Conservation (phyloP, 2,329 filamentous ascomycete genomes). For the Trichoderma sp. region DNA sequence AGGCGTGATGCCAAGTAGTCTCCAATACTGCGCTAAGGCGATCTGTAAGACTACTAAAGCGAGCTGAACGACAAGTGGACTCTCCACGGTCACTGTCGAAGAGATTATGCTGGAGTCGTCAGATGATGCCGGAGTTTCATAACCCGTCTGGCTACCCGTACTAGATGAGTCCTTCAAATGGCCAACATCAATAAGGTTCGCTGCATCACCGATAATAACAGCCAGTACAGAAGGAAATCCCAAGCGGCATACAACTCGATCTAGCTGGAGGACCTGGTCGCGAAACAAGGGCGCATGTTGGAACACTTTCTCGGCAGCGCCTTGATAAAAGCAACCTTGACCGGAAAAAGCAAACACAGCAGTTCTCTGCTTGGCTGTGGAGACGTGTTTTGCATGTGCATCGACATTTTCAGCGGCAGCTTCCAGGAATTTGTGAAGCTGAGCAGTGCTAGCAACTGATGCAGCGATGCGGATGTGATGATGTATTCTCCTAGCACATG, state of each 20-base stretch:
- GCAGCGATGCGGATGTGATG: neutral
- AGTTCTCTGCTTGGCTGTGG: neutral
- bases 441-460: neutral
- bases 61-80: neutral
- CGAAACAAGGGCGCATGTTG: slow-evolving; percentile 38
- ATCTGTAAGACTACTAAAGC: slow-evolving; percentile 43
- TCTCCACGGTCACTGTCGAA: neutral
- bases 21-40: slow-evolving; percentile 57
- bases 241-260: slow-evolving; percentile 44
- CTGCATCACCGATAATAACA: neutral
- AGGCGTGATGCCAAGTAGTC: slow-evolving; percentile 52
- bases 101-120: neutral
- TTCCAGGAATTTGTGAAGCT: neutral
- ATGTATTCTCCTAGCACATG: neutral
- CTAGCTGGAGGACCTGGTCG: slow-evolving; percentile 53
- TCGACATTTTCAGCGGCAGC: neutral
- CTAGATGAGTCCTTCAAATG: neutral
- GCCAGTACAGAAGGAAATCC: neutral
- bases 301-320: slow-evolving; percentile 51
- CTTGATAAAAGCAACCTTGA: slow-evolving; percentile 56
- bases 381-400: neutral
- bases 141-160: neutral
- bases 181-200: neutral
- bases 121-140: slow-evolving; percentile 35
- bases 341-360: slow-evolving; percentile 57